Evolutionary conservation across 2,329 filamentous ascomycete species (phyloP).

Genomic region (Exophiala calicioides): DNA sequence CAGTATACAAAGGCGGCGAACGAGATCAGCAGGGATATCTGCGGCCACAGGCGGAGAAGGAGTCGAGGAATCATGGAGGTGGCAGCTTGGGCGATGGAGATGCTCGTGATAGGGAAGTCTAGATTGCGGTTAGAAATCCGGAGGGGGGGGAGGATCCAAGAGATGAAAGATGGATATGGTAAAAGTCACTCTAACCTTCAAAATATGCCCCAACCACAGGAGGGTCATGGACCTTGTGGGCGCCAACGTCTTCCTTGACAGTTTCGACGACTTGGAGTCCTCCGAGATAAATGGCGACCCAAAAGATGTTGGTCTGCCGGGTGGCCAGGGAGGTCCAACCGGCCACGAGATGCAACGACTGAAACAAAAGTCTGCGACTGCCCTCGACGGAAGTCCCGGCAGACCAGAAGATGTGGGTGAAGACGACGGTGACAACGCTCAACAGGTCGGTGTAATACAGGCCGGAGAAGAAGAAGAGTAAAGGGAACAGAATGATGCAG

Average conservation of each 20-base stretch:
- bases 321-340: conserved; percentile 72
- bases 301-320: conserved; percentile 96
- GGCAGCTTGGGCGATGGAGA: conserved; percentile 66
- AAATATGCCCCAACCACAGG: conserved; percentile 50
- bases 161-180: no score
- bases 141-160: neutral
- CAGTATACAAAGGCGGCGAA: conserved; percentile 77
- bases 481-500: conserved; percentile 73
- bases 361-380: conserved; percentile 25
- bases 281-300: conserved; percentile 64
- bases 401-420: conserved; percentile 60
- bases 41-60: conserved; percentile 46
- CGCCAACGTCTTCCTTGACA: conserved; percentile 22
- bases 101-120: conserved; percentile 36
- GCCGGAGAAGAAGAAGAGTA: conserved; percentile 92
- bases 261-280: conserved; percentile 45
- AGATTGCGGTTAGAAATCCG: conserved; percentile 11
- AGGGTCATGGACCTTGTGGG: conserved; percentile 53
- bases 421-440: conserved; percentile 73
- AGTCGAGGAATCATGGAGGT: conserved; percentile 25
- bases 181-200: conserved; percentile 43
- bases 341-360: conserved; percentile 48
- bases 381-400: conserved; percentile 19
- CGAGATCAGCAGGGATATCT: conserved; percentile 61
- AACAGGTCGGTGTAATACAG: conserved; percentile 94